Base-by-base conservation (phyloP, 208 protist genomes). In the Leishmania lainsoni region DNA sequence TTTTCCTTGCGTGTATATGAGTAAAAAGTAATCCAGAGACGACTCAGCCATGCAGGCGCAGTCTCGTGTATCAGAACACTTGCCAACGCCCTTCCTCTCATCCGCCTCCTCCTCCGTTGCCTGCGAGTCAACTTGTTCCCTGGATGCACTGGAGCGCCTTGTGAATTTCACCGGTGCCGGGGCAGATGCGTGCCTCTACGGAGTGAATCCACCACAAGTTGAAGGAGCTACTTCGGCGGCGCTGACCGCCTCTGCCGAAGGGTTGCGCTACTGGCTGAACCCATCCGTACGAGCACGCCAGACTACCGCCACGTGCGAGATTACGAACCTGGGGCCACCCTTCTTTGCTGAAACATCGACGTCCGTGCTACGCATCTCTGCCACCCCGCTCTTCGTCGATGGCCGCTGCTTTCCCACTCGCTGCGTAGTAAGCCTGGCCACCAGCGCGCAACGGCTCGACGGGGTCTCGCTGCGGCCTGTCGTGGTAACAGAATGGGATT, bases 361-460 rank as follows among this genome's bases (percentile, higher is more conserved):
- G 20, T 80, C 86, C 22, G 49, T 83, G 35, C 82, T 95, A 71
- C 74, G 73, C 51, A 63, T 95, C 39, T 48, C 77, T 20, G 87
- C 88, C 39, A 61, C 76, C 20, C 88, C 92, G 10, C 81, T 83
- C 39, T 79, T 85, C 42, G 48, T 1, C 9, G 78, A 85, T 54
- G 85, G 88, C 42, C 74, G 78, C n/a, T 80, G 80, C 58, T 95
- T 93, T 70, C 91, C 91, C 52, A 87, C 86, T 1, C 83, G 81
- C 12, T 95, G 91, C 54, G 83, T 93, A 10, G 73, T 95, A 20
- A 89, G 85, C 42, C 84, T 95, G 14, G 86, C 88, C n/a, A 91
- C 89, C 2, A 81, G 75, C 56, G 82, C 81, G 35, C 88, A 91
- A 76, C 81, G 87, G 20, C 78, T 90, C 58, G 90, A 93, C 75